These are phyloP conservation scores for Phalaenopsis aphrodite DNA, from an alignment of 106 monocot genomes.

Conservation along the genomic window DNA sequence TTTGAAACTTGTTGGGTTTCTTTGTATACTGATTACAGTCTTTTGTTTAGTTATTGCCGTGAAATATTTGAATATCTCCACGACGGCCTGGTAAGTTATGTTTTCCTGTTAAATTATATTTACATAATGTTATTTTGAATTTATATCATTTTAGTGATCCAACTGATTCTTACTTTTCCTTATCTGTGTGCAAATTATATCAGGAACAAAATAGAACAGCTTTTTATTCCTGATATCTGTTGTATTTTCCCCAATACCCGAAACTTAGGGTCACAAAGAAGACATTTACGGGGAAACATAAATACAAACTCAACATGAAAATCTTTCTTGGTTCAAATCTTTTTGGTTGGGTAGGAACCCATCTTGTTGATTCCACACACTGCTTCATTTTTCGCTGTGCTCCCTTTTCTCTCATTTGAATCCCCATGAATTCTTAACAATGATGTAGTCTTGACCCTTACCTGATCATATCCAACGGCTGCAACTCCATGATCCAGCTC, in stretches of 20 bases:
- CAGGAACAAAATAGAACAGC: not conserved
- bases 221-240: not conserved
- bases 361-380: conserved; percentile 51
- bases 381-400: conserved; percentile 29
- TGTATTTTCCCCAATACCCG: not conserved
- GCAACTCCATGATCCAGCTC: conserved; percentile 48
- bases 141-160: not conserved
- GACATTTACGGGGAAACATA: not conserved
- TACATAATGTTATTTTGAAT: too few species aligned
- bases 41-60: too few species aligned
- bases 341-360: conserved; percentile 49
- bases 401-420: conserved; percentile 46
- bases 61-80: too few species aligned
- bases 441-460: conserved; percentile 39
- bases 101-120: too few species aligned
- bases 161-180: not conserved
- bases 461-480: conserved; percentile 45
- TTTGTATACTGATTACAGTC: too few species aligned
- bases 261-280: not conserved
- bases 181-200: not conserved
- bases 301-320: not conserved
- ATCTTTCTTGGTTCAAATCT: not conserved
- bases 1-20: too few species aligned
- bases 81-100: too few species aligned
- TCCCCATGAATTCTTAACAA: conserved; percentile 64